phyloP scores from a whole-genome alignment of 306 rosid genomes.

The Neltuma alba region DNA sequence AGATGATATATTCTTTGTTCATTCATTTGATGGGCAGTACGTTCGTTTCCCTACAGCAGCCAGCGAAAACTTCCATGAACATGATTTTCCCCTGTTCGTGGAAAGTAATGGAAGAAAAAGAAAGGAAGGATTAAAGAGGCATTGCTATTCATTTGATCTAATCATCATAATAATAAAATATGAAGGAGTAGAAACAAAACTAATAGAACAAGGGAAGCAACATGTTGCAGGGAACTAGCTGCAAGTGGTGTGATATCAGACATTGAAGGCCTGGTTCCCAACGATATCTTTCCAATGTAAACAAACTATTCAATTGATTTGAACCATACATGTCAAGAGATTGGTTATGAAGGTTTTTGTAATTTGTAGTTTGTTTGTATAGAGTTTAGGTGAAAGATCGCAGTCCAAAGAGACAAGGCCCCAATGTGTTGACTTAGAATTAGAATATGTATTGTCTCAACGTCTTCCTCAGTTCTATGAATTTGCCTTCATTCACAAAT shows the following conservation, averaged over 20 bases:
- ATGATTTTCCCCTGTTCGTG: neutral
- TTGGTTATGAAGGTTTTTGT: neutral
- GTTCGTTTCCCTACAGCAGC: neutral
- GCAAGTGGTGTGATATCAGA: neutral
- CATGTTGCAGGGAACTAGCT: neutral
- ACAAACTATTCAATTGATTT: neutral
- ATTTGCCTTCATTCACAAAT: neutral
- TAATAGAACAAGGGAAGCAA: neutral
- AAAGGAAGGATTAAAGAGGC: neutral
- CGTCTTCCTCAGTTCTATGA: neutral
- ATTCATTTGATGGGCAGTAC: too few species aligned
- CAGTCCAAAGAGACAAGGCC: constrained; percentile 4
- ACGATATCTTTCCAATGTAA: neutral
- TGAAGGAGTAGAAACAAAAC: neutral
- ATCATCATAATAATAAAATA: neutral
- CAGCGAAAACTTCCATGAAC: neutral
- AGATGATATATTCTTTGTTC: neutral
- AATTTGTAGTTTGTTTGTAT: neutral
- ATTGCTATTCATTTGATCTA: neutral
- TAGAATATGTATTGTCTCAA: neutral
- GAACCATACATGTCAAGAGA: neutral
- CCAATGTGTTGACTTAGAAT: neutral
- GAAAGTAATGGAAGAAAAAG: neutral
- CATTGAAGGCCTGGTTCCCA: neutral
- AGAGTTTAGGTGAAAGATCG: neutral